Conservation (phyloP, 805 yeast genomes). For the Ogataea glucozyma region DNA sequence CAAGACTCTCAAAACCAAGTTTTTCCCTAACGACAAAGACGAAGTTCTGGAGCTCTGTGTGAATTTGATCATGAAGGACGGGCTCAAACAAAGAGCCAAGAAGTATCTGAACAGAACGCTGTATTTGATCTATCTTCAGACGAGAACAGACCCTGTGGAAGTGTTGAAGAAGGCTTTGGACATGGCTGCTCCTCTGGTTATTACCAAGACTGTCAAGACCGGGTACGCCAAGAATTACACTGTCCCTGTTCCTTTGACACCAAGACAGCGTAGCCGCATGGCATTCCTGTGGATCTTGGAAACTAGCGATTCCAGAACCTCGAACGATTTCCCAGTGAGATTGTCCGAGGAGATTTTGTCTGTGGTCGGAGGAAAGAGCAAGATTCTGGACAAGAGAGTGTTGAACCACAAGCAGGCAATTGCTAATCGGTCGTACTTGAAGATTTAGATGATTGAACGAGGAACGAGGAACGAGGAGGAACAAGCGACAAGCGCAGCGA, state of each 20-base stretch:
- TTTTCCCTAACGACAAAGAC: conserved; percentile 64
- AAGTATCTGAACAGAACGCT: conserved; percentile 73
- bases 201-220: conserved; percentile 72
- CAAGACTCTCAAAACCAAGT: conserved; percentile 47
- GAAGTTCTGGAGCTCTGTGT: conserved; percentile 76
- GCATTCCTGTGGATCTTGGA: conserved; percentile 92
- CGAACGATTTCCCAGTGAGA: conserved; percentile 82
- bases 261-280: conserved; percentile 79
- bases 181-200: conserved; percentile 79
- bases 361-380: conserved; percentile 74
- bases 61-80: conserved; percentile 89
- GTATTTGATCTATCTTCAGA: conserved; percentile 71
- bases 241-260: conserved; percentile 80
- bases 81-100: conserved; percentile 81
- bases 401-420: conserved; percentile 85
- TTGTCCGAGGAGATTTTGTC: conserved; percentile 85
- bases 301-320: conserved; percentile 75
- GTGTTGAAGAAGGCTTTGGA: conserved; percentile 75
- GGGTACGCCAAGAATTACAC: conserved; percentile 82
- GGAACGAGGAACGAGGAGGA: conserved; percentile 4
- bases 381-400: conserved; percentile 81
- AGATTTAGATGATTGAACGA: too few species aligned
- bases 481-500: not conserved
- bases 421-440: conserved; percentile 73
- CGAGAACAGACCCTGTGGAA: conserved; percentile 77